A percentile compares a stretch with the other conserved stretches of the same genome.
These are phyloP conservation scores for Cinnamomum chago DNA, from an alignment of 164 flowering plant genomes.

Conservation along the genomic window DNA sequence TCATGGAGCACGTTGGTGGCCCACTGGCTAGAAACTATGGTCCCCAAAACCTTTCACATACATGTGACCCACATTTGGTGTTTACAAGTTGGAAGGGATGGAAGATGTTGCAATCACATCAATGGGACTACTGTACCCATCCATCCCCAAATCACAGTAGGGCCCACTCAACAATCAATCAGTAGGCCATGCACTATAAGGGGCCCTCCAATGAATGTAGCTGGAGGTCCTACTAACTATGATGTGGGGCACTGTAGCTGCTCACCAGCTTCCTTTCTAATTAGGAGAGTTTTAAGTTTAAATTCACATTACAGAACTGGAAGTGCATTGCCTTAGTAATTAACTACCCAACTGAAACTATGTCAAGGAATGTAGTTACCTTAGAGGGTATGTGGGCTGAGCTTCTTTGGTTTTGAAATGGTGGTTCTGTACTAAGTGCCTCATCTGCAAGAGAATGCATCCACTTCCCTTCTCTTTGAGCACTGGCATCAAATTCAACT, in stretches of 20 bases:
- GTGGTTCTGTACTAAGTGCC: constrained; percentile 34
- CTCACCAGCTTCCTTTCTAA: neutral
- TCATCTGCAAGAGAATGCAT: constrained; percentile 59
- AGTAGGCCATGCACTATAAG: too few relatives aligned
- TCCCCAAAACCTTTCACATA: too few relatives aligned
- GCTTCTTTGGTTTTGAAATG: constrained; percentile 27
- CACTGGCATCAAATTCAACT: constrained; percentile 15
- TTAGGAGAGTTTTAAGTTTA: too few relatives aligned
- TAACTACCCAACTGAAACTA: neutral
- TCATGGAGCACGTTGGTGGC: too few relatives aligned
- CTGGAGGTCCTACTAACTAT: neutral
- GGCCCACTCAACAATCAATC: too few relatives aligned
- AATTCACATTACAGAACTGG: too few relatives aligned
- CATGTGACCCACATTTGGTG: too few relatives aligned
- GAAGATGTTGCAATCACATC: neutral
- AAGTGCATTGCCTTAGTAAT: neutral
- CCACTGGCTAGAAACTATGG: too few relatives aligned
- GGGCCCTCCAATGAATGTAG: neutral
- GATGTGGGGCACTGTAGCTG: neutral
- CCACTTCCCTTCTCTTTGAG: constrained; percentile 46
- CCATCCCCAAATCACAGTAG: too few relatives aligned
- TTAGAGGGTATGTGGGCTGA: constrained; percentile 44
- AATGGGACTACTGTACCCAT: neutral
- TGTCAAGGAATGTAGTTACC: constrained; percentile 27
- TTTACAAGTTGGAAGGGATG: neutral